phyloP scores from a whole-genome alignment of 768 basidiomycete genomes.

The Leccinellum albellum region DNA sequence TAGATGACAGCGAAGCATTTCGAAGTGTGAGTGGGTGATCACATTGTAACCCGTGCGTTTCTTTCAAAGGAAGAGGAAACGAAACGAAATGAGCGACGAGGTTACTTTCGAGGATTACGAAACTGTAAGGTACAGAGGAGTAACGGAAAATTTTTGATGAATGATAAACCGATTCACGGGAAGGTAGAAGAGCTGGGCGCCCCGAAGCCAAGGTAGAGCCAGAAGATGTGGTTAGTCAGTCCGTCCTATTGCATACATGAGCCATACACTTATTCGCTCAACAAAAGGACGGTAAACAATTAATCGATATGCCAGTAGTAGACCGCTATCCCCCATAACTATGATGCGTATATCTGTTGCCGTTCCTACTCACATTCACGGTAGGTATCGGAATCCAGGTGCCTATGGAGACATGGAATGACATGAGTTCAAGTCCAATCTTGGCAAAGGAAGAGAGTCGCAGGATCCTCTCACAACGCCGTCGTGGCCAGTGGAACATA shows the following conservation, averaged over 20 bases:
- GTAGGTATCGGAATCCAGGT: constrained; percentile 56
- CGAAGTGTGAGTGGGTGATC: no score
- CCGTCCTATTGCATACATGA: no score
- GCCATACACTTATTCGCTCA: no score
- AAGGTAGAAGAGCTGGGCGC: background rate
- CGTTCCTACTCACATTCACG: constrained; percentile 10
- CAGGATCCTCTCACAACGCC: no score
- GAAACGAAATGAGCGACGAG: background rate
- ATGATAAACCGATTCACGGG: background rate
- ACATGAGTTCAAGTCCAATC: background rate
- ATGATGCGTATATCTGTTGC: background rate
- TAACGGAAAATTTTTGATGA: background rate
- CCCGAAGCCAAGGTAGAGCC: background rate
- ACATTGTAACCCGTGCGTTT: background rate
- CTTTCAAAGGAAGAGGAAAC: background rate
- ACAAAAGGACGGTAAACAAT: no score
- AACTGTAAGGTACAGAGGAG: constrained; percentile 5
- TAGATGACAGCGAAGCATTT: no score
- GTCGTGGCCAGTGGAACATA: background rate
- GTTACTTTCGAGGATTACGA: constrained; percentile 11
- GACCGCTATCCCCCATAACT: background rate
- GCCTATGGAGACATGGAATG: constrained; percentile 40
- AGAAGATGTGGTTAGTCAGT: background rate
- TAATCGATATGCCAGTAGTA: no score
- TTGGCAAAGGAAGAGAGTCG: background rate